These are phyloP conservation scores for Paecilomyces niveus DNA, from an alignment of 2,329 filamentous ascomycete genomes.

Conservation along the genomic window DNA sequence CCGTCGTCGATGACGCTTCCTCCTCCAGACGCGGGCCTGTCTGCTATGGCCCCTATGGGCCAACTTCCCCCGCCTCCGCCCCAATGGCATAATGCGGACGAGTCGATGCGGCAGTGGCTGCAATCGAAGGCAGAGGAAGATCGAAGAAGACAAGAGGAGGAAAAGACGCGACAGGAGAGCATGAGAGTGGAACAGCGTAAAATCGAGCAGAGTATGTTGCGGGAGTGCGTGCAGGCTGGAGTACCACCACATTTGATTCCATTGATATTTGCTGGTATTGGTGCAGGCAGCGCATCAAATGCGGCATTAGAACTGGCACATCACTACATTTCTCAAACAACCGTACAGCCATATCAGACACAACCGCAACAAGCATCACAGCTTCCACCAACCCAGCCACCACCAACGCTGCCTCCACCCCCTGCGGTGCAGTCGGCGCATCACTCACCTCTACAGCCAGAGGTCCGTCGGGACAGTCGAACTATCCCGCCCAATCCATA, in stretches of 20 bases:
- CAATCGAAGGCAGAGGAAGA: constrained; percentile 67
- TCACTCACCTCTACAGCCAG: constrained; percentile 12
- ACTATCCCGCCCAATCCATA: constrained; percentile 31
- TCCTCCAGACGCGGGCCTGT: constrained; percentile 25
- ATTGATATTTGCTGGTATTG: constrained; percentile 66
- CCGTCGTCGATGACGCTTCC: constrained; percentile 60
- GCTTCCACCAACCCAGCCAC: constrained; percentile 5
- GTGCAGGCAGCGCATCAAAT: constrained; percentile 56
- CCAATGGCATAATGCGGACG: constrained; percentile 61
- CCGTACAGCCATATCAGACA: constrained; percentile 17
- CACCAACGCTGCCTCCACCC: constrained; percentile 5
- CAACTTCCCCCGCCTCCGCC: constrained; percentile 58
- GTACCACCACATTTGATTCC: constrained; percentile 70
- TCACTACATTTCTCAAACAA: constrained; percentile 50
- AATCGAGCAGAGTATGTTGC: constrained; percentile 65
- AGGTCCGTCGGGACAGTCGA: constrained; percentile 22
- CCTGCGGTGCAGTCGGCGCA: constrained; percentile 14
- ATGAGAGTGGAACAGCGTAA: constrained; percentile 64
- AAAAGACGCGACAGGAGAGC: constrained; percentile 56
- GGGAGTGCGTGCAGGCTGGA: constrained; percentile 60
- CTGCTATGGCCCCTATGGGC: constrained; percentile 35
- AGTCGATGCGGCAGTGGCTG: constrained; percentile 66
- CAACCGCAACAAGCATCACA: too few species aligned
- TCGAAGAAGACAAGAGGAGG: constrained; percentile 57
- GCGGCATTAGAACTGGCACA: constrained; percentile 61